Evolutionary conservation across 352 stramenopile genomes (phyloP), one percentile per base, ranked within the genome.

Genomic region (Phytophthora lateralis): DNA sequence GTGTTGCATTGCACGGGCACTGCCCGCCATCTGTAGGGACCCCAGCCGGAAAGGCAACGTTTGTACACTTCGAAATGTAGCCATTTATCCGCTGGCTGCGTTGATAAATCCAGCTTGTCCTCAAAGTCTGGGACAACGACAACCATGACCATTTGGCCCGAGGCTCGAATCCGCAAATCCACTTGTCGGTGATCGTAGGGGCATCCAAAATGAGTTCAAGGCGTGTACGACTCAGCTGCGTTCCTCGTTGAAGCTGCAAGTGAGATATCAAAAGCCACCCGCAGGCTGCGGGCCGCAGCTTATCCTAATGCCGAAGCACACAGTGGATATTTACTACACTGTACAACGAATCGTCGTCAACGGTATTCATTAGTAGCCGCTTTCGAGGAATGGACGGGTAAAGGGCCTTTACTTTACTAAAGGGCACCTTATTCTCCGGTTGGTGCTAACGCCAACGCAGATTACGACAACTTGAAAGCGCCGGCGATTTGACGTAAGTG

Each of bases 151-250:
- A 34, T 14, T 55, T 43, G 29, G 12, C 3, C n/a, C n/a, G n/a
- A n/a, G 29, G 12, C 17, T 56, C 27, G 45, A 47, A 50, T 58
- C 39, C 21, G 49, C 58, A 66, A 66, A 66, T 66, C 58, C 58
- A 61, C 17, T 55, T 55, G 50, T 61, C 32, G 50, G 26, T 29
- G 49, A 66, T 66, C 43, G 58, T 55, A 55, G 51, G 24, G 58
- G 42, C 49, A 66, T 15, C 51, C 29, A 29, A 55, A 48, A 61
- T 61, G 50, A 24, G 58, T 66, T 66, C 18, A 46, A 27, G 26
- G 18, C 2, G 2, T n/a, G 39, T 7, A 26, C 27, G 46, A 30
- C 42, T 49, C 57, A 66, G 48, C 57, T 66, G 50, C 21, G 24
- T 39, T 24, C 15, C 12, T n/a, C 26, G 4, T 30, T 30, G 26